A percentile compares a stretch with the other conserved stretches of the same genome.
These are phyloP conservation scores for Wakefieldia striispora DNA, from an alignment of 768 basidiomycete genomes.

Conservation along the genomic window DNA sequence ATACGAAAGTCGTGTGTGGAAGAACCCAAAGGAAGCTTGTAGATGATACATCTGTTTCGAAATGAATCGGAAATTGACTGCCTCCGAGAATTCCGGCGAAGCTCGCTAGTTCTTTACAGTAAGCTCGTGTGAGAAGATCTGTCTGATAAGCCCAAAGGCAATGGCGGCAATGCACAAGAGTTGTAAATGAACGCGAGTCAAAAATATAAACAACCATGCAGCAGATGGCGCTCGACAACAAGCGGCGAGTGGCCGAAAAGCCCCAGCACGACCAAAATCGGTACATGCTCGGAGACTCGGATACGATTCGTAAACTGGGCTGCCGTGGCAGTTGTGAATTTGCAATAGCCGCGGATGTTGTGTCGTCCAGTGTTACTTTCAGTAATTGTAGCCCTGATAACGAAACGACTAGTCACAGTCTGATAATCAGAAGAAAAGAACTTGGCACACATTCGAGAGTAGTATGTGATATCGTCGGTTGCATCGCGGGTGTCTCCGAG, in stretches of 20 bases:
- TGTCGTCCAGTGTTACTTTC: constrained; percentile 69
- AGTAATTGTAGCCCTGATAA: constrained; percentile 63
- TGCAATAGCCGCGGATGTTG: constrained; percentile 63
- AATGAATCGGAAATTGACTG: no score
- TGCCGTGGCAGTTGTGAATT: constrained; percentile 71
- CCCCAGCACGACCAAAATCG: constrained; percentile 75
- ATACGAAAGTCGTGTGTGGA: no score
- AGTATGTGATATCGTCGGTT: constrained; percentile 58
- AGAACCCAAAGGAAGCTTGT: no score
- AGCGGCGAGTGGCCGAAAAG: constrained; percentile 71
- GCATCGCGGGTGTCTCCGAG: constrained; percentile 58
- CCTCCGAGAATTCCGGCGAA: no score
- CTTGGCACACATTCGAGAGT: constrained; percentile 64
- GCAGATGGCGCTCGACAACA: constrained; percentile 67
- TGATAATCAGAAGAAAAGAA: constrained; percentile 61
- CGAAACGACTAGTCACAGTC: constrained; percentile 42
- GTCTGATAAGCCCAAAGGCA: no score
- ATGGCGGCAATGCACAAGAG: no score
- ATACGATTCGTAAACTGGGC: constrained; percentile 60
- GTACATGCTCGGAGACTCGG: constrained; percentile 59
- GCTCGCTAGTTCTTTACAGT: no score
- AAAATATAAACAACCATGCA: no score
- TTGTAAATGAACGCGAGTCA: no score
- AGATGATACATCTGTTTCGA: no score
- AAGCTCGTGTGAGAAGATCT: no score